phyloP scores from a whole-genome alignment of 2,329 filamentous ascomycete genomes.

The Arthrobotrys entomopaga region DNA sequence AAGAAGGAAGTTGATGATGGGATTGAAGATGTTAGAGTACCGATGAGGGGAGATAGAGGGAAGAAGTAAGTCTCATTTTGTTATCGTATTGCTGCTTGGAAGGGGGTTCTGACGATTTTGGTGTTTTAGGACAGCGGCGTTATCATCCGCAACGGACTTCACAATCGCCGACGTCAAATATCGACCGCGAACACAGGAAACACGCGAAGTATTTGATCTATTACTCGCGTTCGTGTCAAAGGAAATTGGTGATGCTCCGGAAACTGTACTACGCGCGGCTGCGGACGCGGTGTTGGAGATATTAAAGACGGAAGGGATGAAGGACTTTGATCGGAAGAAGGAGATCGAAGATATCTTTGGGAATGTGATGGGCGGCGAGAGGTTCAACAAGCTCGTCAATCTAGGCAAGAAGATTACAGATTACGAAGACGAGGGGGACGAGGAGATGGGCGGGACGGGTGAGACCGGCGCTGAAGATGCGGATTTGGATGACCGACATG shows the following conservation, averaged over 20 bases:
- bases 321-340: constrained; percentile 98
- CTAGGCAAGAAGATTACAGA: constrained; percentile 98
- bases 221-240: constrained; percentile 90
- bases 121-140: constrained; percentile 54
- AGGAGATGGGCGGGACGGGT: constrained; percentile 71
- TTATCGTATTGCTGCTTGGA: not conserved
- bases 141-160: constrained; percentile 77
- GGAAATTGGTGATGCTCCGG: constrained; percentile 89
- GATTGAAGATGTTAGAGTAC: constrained; percentile 68
- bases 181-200: constrained; percentile 88
- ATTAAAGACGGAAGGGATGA: constrained; percentile 92
- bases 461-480: constrained; percentile 11
- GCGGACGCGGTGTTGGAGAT: constrained; percentile 91
- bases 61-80: constrained; percentile 54
- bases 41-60: constrained; percentile 56
- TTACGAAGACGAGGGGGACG: constrained; percentile 87
- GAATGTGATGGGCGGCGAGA: constrained; percentile 80
- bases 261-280: constrained; percentile 90
- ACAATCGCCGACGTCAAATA: constrained; percentile 92
- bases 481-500: constrained; percentile 66
- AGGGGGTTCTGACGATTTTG: constrained; percentile 25
- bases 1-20: constrained; percentile 74
- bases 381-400: constrained; percentile 97
- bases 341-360: constrained; percentile 94
- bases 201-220: constrained; percentile 90